Base-by-base conservation (phyloP, 345 rosid species). In the Aurinia saxatilis region DNA sequence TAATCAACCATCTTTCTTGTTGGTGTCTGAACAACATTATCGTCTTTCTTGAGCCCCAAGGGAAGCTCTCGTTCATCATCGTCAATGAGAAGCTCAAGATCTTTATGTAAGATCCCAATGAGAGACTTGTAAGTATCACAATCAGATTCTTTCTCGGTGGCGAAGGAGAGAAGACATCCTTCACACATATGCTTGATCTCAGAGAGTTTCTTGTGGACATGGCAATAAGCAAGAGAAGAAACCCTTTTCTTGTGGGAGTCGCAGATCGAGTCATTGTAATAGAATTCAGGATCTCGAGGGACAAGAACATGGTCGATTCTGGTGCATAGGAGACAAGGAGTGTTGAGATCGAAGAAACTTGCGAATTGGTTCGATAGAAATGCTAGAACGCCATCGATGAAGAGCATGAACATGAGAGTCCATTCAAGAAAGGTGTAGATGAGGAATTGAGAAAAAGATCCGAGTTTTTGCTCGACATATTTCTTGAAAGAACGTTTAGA, bases 111-210 rank as follows among this genome's bases (percentile, higher is more conserved):
- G 47, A 85, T 81, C 50, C 95, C 93, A 13, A 82, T 76, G 15
- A 83, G 95, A 49, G 96, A 84, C 65, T 89, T 92, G 50, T 84
- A 89, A 4, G 87, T 80, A 41, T 84, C 86, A 13, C 85, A 77
- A 42, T 82, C 96, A 0, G 95, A 81, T 69, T 86, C 87, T 72
- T 77, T 93, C 66, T 79, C 79, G 0, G 97, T 80, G 0, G 97
- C 95, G n/a, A 90, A 93, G 0, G 97, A 93, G 40, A 90, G 91
- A 61, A 93, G 96, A 63, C 99, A 93, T 8, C 78, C 81, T 53
- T 93, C 99, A 50, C 99, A 90, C 96, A 90, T 80, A 49, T 75
- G 75, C 63, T 78, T 79, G 10, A 87, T 82, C 57, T 93, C 84
- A 30, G 95, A 87, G 55, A 93, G 86, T 70, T 82, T 85, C 78